Percentiles rank a stretch among this genome's conserved stretches.
These are phyloP conservation scores for Backusella westeae DNA, from an alignment of 192 early-diverging fungal genomes.

Conservation along the genomic window DNA sequence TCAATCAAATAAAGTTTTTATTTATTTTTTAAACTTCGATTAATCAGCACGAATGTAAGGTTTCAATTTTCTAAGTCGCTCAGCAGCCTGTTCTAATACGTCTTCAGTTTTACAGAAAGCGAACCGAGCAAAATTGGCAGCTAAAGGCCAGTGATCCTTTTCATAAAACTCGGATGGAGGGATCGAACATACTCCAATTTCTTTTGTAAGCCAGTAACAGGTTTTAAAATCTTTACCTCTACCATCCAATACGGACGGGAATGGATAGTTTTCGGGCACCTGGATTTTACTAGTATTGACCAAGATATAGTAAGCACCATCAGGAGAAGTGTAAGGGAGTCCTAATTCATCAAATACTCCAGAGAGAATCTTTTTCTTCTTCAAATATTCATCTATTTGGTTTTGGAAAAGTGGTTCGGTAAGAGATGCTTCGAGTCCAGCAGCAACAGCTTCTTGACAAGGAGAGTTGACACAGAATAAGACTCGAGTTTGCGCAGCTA, in stretches of 20 bases:
- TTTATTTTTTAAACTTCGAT: background rate
- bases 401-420: constrained; percentile 63
- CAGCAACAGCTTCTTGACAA: constrained; percentile 82
- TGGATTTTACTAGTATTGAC: constrained; percentile 73
- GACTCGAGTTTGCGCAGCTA: constrained; percentile 87
- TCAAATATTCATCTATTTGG: constrained; percentile 64
- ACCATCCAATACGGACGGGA: constrained; percentile 50
- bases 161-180: constrained; percentile 92
- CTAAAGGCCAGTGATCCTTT: constrained; percentile 58
- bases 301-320: constrained; percentile 93
- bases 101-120: constrained; percentile 93
- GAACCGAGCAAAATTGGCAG: constrained; percentile 79
- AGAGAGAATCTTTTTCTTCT: constrained; percentile 70
- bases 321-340: constrained; percentile 80
- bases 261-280: constrained; percentile 59
- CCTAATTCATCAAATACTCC: constrained; percentile 62
- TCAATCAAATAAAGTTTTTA: background rate
- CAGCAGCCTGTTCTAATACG: constrained; percentile 71
- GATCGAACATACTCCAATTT: constrained; percentile 89
- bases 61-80: constrained; percentile 62
- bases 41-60: constrained; percentile 38
- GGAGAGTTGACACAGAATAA: constrained; percentile 90
- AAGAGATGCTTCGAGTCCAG: constrained; percentile 64
- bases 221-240: constrained; percentile 76
- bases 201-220: constrained; percentile 82